Evolutionary conservation across 2,329 filamentous ascomycete genomes (phyloP).

Genomic region (Cladobotryum protrusum): DNA sequence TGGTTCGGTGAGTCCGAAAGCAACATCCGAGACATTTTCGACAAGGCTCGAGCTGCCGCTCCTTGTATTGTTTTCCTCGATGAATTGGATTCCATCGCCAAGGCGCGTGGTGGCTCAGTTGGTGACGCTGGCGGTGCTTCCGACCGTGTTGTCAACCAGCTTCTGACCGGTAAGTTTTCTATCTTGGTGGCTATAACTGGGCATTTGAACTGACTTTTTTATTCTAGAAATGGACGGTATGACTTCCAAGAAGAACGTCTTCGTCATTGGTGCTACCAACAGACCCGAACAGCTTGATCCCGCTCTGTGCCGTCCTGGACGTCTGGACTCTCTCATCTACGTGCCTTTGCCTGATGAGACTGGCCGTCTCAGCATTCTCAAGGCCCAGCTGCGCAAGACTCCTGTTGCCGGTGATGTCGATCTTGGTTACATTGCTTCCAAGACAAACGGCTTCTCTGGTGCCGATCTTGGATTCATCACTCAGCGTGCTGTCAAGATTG

Average conservation of each 20-base stretch:
- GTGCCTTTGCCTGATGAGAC: conserved; percentile 91
- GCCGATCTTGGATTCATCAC: conserved; percentile 99
- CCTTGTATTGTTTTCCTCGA: conserved; percentile 99
- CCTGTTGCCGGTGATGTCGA: conserved; percentile 84
- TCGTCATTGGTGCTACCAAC: conserved; percentile 98
- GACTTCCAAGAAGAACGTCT: conserved; percentile 99
- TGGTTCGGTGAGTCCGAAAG: conserved; percentile 99
- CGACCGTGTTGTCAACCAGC: conserved; percentile 99
- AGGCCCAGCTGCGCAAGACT: conserved; percentile 96
- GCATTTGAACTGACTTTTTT: conserved; percentile 33
- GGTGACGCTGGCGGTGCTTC: conserved; percentile 97
- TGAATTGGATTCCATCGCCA: conserved; percentile 97
- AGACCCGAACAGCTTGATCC: conserved; percentile 97
- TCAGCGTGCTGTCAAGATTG: conserved; percentile 97
- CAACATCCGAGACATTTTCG: conserved; percentile 99
- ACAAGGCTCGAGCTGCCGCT: conserved; percentile 96
- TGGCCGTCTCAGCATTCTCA: conserved; percentile 83
- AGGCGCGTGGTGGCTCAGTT: conserved; percentile 93
- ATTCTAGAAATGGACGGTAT: conserved; percentile 96
- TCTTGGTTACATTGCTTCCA: conserved; percentile 84
- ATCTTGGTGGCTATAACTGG: no score
- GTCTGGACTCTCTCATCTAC: conserved; percentile 98
- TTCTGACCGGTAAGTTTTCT: conserved; percentile 72
- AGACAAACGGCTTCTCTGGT: conserved; percentile 99
- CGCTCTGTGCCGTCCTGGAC: conserved; percentile 93